Percentiles rank a stretch among this genome's conserved stretches.
phyloP scores from a whole-genome alignment of 1,284 basidiomycete genomes.

The Takashimella koratensis region DNA sequence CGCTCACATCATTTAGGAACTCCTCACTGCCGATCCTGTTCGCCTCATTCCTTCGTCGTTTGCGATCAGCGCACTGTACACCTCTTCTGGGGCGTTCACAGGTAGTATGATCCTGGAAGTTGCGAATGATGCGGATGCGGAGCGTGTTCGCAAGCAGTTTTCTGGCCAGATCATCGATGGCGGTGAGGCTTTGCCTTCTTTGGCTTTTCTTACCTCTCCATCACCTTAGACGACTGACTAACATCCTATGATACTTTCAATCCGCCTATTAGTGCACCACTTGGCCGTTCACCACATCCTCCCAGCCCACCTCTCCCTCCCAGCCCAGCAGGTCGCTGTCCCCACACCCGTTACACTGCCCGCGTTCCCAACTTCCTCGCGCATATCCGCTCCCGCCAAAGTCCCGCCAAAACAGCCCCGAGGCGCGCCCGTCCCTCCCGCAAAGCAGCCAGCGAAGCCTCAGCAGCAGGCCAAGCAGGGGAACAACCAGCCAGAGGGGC shows the following conservation, averaged over 20 bases:
- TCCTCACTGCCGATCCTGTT: constrained; percentile 28
- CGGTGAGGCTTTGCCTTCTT: constrained; percentile 26
- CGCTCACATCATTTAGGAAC: constrained; percentile 22
- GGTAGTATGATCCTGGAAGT: constrained; percentile 37
- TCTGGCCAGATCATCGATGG: constrained; percentile 41
- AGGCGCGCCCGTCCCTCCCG: constrained; percentile 1
- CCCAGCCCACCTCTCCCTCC: constrained; percentile 22
- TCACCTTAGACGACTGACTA: no score
- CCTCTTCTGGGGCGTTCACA: constrained; percentile 21
- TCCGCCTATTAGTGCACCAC: constrained; percentile 27
- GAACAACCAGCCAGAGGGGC: constrained; percentile 28
- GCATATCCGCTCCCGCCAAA: constrained; percentile 2
- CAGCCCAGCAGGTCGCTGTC: constrained; percentile 10
- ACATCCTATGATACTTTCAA: no score
- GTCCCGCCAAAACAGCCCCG: constrained; percentile 5
- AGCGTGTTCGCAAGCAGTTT: constrained; percentile 32
- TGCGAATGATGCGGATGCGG: constrained; percentile 31
- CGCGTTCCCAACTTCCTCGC: constrained; percentile 6
- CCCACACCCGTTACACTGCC: constrained; percentile 1
- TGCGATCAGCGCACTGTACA: constrained; percentile 27
- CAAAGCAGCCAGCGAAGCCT: constrained; percentile 12
- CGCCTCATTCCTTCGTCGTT: constrained; percentile 24
- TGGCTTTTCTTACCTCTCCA: neutral
- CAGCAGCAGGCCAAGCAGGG: constrained; percentile 6
- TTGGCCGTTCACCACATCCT: constrained; percentile 42